Evolutionary conservation across 202 grass and related monocot genomes (phyloP).

Genomic region (Setaria italica): DNA sequence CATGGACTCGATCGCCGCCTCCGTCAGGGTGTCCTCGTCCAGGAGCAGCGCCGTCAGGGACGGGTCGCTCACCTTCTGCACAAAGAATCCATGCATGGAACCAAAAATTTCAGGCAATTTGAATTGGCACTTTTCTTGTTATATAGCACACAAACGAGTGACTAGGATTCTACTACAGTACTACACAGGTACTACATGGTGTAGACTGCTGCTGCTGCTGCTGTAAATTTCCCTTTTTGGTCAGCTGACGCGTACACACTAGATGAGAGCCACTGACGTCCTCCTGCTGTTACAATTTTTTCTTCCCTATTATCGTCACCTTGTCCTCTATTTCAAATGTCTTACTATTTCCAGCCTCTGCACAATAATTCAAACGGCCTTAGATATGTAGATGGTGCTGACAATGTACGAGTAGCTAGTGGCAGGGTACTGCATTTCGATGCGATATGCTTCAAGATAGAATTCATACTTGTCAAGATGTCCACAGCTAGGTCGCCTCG

Average conservation of each 20-base stretch:
- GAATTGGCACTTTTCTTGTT: background rate
- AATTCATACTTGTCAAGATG: constrained; percentile 25
- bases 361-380: constrained; percentile 11
- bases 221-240: background rate
- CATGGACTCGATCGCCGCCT: constrained; percentile 66
- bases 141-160: background rate
- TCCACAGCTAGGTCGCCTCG: constrained; percentile 18
- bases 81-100: background rate
- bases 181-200: background rate
- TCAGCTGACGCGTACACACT: background rate
- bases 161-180: background rate
- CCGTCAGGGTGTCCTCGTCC: constrained; percentile 76
- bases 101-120: background rate
- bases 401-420: background rate
- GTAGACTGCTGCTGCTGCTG: background rate
- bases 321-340: background rate
- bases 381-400: background rate
- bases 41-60: constrained; percentile 48
- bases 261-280: background rate
- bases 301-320: background rate
- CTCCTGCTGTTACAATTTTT: background rate
- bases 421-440: background rate
- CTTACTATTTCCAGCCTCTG: background rate
- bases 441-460: constrained; percentile 17
- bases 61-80: constrained; percentile 73